These are phyloP conservation scores for Durusdinium trenchii DNA, from an alignment of 73 alveolate species.

Conservation along the genomic window DNA sequence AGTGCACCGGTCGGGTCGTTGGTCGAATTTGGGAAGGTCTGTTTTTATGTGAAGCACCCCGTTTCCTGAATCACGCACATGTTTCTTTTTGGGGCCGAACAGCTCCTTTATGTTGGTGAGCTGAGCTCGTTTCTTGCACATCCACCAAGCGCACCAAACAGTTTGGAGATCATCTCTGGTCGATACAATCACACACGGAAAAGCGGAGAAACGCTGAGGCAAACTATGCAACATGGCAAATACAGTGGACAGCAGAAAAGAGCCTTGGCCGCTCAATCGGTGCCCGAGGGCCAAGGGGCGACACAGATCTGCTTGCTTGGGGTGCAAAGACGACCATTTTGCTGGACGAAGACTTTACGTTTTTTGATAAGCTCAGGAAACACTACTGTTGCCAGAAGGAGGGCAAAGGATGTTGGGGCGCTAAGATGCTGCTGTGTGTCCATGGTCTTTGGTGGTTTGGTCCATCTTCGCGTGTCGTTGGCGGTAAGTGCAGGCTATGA, in stretches of 20 bases:
- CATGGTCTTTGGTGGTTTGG: background rate
- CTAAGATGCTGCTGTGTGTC: background rate
- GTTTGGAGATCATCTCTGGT: too few species aligned
- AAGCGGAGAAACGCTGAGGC: background rate
- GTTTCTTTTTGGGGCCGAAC: too few species aligned
- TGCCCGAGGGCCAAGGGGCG: background rate
- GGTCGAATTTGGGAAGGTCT: too few species aligned
- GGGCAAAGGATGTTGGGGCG: background rate
- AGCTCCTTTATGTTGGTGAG: too few species aligned
- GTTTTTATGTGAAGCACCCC: too few species aligned
- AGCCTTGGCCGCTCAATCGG: background rate
- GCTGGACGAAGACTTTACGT: too few species aligned
- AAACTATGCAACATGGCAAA: constrained; percentile 43
- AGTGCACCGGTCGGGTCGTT: too few species aligned
- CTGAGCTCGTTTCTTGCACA: too few species aligned
- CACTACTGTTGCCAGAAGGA: constrained; percentile 63
- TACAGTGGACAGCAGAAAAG: constrained; percentile 61
- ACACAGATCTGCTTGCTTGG: background rate
- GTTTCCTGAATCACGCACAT: too few species aligned
- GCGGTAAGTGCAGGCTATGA: constrained; percentile 42
- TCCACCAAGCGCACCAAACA: too few species aligned
- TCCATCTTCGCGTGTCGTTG: background rate
- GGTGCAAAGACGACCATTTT: background rate
- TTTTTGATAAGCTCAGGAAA: constrained; percentile 1
- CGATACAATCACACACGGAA: too few species aligned